Percentiles rank a stretch among this genome's conserved stretches.
Evolutionary conservation across 2,329 filamentous ascomycete species (phyloP).

Genomic region (Cercospora nicotianae): DNA sequence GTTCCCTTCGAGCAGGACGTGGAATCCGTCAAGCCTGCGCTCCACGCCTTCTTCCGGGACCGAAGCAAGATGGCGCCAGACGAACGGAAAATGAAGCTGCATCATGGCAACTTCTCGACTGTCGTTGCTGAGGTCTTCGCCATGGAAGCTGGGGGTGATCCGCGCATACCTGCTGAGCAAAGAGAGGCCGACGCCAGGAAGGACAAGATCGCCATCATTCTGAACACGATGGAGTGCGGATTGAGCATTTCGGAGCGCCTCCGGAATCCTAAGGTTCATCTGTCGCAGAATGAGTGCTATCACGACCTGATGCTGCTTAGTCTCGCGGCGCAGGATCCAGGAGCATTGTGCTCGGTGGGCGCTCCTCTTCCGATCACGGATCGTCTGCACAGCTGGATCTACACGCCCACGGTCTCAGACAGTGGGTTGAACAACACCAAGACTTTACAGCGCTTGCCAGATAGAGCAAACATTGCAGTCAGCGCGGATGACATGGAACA

Average conservation of each 20-base stretch:
- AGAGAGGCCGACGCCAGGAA: constrained; percentile 45
- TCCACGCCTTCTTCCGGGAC: constrained; percentile 40
- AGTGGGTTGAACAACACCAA: constrained; percentile 39
- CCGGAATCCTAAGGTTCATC: constrained; percentile 26
- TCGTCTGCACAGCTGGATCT: constrained; percentile 31
- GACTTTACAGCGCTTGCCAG: constrained; percentile 34
- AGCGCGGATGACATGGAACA: constrained; percentile 39
- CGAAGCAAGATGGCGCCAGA: constrained; percentile 31
- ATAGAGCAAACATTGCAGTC: constrained; percentile 23
- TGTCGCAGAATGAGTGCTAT: constrained; percentile 44
- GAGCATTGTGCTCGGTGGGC: constrained; percentile 43
- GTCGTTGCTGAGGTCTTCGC: constrained; percentile 43
- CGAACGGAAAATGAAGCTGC: constrained; percentile 27
- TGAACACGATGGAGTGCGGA: constrained; percentile 44
- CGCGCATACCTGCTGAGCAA: constrained; percentile 42
- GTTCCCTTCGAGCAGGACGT: constrained; percentile 37
- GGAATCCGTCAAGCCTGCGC: constrained; percentile 37
- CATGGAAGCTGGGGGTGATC: constrained; percentile 47
- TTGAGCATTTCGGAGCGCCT: constrained; percentile 38
- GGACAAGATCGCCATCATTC: constrained; percentile 46
- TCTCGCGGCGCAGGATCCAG: constrained; percentile 44
- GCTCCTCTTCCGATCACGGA: constrained; percentile 33
- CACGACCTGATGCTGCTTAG: constrained; percentile 44
- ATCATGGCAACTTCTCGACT: constrained; percentile 40
- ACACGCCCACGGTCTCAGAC: constrained; percentile 38